Base-by-base conservation (phyloP, 306 rosid species). In the Prunus mongolica region DNA sequence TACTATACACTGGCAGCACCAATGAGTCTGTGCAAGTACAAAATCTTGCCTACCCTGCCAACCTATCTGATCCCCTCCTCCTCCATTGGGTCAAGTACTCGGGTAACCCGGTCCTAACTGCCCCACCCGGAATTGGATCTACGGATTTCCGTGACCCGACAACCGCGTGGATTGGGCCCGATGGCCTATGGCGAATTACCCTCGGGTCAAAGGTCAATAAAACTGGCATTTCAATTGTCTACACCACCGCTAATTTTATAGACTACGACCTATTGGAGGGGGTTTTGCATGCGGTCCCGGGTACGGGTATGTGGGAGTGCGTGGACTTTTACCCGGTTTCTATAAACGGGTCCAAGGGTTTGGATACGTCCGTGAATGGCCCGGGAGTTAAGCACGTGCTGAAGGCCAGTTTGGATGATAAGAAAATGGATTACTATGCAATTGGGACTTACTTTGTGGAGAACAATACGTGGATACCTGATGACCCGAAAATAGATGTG, bases 291-390 rank as follows among this genome's bases (percentile, higher is more conserved):
- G 65, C 49, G 16, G 98, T 93, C 14, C 86, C 95, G 70, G 95
- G 85, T 65, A 91, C 98, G 77, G 98, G 98, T 12, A 93, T 93
- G 97, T 93, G 98, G 98, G 98, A 93, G 76, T 93, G 98, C 24
- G 88, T 93, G 5, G 98, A 93, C 47, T 91, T 93, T 77, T 93
- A 84, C 80, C 98, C 98, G 34, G 81, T 93, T 69, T 55, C 87
- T 1, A 22, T 68, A 32, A 75, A 86, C 32, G 93, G 91, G 88
- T 71, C 82, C 1, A n/a, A 25, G 7, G 98, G 97, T 18, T 47
- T 91, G 91, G 93, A 88, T 0, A 89, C 95, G 0, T 91, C 98
- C 2, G 86, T 32, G 11, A 80, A 72, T 71, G 89, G 85, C 4
- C 78, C 84, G 0, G 85, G 81, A 0, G 78, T 93, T 9, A 93